These are phyloP conservation scores for Trichocladium uniseriatum DNA, from an alignment of 495 filamentous ascomycete genomes.

Conservation along the genomic window DNA sequence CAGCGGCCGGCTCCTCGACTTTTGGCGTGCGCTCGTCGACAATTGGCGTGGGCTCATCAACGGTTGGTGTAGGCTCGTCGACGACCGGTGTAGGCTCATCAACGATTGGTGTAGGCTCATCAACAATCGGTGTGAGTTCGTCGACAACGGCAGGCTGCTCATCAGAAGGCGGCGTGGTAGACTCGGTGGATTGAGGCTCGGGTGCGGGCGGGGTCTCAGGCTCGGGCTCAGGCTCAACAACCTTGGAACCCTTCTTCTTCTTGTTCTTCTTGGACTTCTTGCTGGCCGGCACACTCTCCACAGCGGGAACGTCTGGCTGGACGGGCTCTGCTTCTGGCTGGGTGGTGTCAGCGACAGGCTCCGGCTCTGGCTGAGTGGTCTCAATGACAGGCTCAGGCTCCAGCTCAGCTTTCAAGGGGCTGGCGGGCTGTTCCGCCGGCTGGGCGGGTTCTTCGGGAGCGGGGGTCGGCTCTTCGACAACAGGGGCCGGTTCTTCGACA, in stretches of 20 bases:
- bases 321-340: not conserved
- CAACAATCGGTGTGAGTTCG: too few relatives aligned
- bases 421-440: not conserved
- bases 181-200: too few relatives aligned
- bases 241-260: conserved; percentile 13
- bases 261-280: conserved; percentile 22
- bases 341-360: not conserved
- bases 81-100: not conserved
- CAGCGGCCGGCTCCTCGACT: not conserved
- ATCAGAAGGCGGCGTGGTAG: not conserved
- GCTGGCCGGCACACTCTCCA: not conserved
- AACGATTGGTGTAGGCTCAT: not conserved
- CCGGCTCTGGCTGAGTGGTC: not conserved
- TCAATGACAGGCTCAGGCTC: not conserved
- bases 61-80: not conserved
- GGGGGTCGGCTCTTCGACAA: not conserved
- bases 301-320: not conserved
- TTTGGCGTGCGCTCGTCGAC: too few relatives aligned
- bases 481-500: not conserved
- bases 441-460: not conserved
- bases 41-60: not conserved
- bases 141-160: conserved; percentile 1
- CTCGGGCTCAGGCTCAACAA: not conserved
- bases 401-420: not conserved
- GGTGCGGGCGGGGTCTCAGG: not conserved